Percentiles rank a stretch among this genome's conserved stretches.
These are phyloP conservation scores for Penicillium janthinellum DNA, from an alignment of 2,329 filamentous ascomycete genomes.

Conservation along the genomic window DNA sequence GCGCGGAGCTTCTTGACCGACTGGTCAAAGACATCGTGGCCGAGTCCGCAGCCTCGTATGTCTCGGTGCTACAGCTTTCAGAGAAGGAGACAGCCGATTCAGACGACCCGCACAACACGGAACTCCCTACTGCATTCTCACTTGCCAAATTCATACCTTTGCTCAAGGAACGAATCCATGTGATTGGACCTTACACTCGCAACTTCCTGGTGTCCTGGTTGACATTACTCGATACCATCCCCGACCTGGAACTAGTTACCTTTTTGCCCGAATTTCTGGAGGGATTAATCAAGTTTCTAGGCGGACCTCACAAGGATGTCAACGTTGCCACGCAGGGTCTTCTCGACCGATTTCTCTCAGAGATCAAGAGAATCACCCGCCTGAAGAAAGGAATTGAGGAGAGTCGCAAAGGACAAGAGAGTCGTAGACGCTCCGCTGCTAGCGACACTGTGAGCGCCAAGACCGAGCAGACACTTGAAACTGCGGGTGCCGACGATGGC, in stretches of 20 bases:
- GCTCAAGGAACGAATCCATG: slow-evolving; percentile 89
- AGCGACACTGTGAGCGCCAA: slow-evolving; percentile 66
- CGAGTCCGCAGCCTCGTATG: slow-evolving; percentile 91
- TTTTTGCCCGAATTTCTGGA: slow-evolving; percentile 90
- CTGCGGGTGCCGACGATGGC: slow-evolving; percentile 34
- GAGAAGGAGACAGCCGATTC: slow-evolving; percentile 51
- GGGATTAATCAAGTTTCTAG: slow-evolving; percentile 87
- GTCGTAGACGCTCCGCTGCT: slow-evolving; percentile 71
- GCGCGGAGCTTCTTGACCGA: slow-evolving; percentile 90
- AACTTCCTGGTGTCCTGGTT: slow-evolving; percentile 98
- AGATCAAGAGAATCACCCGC: slow-evolving; percentile 91
- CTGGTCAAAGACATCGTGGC: slow-evolving; percentile 95
- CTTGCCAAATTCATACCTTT: slow-evolving; percentile 88
- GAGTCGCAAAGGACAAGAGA: slow-evolving; percentile 70
- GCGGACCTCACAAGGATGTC: slow-evolving; percentile 90
- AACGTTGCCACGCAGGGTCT: slow-evolving; percentile 87
- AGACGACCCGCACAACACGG: slow-evolving; percentile 40
- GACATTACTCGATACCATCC: slow-evolving; percentile 90
- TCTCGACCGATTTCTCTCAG: slow-evolving; percentile 83
- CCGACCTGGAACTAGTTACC: slow-evolving; percentile 90
- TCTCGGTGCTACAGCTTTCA: slow-evolving; percentile 76
- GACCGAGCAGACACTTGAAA: slow-evolving; percentile 48
- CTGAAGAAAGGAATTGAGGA: slow-evolving; percentile 92
- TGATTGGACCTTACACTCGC: slow-evolving; percentile 90
- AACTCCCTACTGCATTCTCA: slow-evolving; percentile 86